Base-by-base conservation (phyloP, 148 eudicot species). In the Cornus kousa region DNA sequence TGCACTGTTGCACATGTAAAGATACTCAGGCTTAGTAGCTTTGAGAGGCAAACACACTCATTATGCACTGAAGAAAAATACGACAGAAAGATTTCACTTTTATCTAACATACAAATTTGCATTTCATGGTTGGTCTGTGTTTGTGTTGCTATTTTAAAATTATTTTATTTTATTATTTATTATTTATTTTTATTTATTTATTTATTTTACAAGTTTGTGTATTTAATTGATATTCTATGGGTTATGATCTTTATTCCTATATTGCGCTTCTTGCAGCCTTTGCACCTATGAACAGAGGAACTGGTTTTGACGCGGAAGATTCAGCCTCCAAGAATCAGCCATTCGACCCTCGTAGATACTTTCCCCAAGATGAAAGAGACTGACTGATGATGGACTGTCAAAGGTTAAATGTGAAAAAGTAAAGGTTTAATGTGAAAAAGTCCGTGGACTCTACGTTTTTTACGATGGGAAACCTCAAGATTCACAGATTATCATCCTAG, bases 261-360 rank as follows among this genome's bases (percentile, higher is more conserved):
- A 60, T 60, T 53, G 59, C 12, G 59, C 74, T 82, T 80, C 31
- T 73, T 89, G 88, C 96, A 96, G 99, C 99, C 55, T 96, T 96
- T 88, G 99, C 98, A 14, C 98, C 98, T 24, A 92, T 96, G 95
- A 86, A 81, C 82, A 80, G 80, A 80, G 91, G 78, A 69, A 81
- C 77, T 75, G 80, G 80, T 66, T 79, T 81, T 79, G 87, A 74
- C 79, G 71, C 73, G 79, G 82, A 82, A n/a, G 78, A 78, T 68
- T 69, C 80, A 65, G 40, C 84, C 33, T 74, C 85, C 68, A 88
- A 71, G 82, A 83, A 87, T 77, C 89, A 83, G 77, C 94, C 95
- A 46, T 89, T 94, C 20, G 92, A 94, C 77, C 79, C 87, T 37
- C 79, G 74, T 43, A 85, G 88, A 89, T 96, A 92, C 84, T 80